Evolutionary conservation across 1,284 basidiomycete genomes (phyloP).

Genomic region (Cystobasidium pallidum): DNA sequence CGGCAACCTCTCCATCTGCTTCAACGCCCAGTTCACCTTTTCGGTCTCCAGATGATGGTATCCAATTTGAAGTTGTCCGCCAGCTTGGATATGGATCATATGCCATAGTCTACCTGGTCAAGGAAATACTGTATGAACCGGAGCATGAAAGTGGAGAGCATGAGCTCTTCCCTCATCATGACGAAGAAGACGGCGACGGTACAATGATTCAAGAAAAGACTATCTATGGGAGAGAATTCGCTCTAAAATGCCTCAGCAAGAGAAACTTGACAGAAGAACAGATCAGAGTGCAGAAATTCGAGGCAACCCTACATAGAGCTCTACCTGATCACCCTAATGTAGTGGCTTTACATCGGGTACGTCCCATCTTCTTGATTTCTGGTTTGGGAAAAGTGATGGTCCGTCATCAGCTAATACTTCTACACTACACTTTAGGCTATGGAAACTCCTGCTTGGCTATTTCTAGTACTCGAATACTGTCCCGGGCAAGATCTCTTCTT

Average conservation of each 20-base stretch:
- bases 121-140: conserved; percentile 72
- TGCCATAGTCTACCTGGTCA: conserved; percentile 76
- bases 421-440: conserved; percentile 65
- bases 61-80: conserved; percentile 44
- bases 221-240: conserved; percentile 81
- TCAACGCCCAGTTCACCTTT: conserved; percentile 8
- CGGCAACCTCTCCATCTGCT: neutral
- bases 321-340: conserved; percentile 90
- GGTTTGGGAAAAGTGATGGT: neutral
- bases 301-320: conserved; percentile 94
- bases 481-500: conserved; percentile 90
- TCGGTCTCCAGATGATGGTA: conserved; percentile 13
- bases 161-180: conserved; percentile 58
- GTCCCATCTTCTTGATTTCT: conserved; percentile 12
- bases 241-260: conserved; percentile 94
- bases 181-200: conserved; percentile 63
- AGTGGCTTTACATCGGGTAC: conserved; percentile 75
- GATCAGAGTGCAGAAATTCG: conserved; percentile 81
- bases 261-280: conserved; percentile 84
- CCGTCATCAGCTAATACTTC: neutral
- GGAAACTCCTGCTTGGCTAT: conserved; percentile 76
- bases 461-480: conserved; percentile 85
- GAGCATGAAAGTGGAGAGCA: conserved; percentile 44
- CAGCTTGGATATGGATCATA: conserved; percentile 44
- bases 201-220: conserved; percentile 60